phyloP scores from a whole-genome alignment of 2,329 filamentous ascomycete genomes.

The Epichloe brachyelytri region DNA sequence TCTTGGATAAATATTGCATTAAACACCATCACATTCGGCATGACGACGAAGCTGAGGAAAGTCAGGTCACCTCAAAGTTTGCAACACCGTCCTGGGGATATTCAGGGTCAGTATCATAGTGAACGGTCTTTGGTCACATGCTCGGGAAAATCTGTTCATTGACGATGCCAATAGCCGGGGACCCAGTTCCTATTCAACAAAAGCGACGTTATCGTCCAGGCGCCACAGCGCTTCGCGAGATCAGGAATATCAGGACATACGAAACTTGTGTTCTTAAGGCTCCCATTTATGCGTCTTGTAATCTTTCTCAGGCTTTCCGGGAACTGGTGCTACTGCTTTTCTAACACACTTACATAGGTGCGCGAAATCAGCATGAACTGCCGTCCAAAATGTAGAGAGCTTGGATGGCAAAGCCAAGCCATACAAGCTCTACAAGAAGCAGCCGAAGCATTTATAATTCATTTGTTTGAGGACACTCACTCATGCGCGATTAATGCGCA shows the following conservation, averaged over 20 bases:
- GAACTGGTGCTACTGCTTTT: background rate
- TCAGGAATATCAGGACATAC: conserved; percentile 83
- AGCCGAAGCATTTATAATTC: conserved; percentile 89
- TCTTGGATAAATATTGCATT: too few species aligned
- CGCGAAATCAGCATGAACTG: conserved; percentile 60
- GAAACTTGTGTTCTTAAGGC: conserved; percentile 70
- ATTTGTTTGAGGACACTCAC: conserved; percentile 76
- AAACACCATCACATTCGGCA: background rate
- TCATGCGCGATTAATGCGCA: conserved; percentile 95
- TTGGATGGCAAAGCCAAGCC: conserved; percentile 93
- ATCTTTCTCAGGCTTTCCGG: conserved; percentile 8
- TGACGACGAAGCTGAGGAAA: conserved; percentile 1
- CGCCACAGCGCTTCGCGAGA: conserved; percentile 81
- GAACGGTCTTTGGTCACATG: too few species aligned
- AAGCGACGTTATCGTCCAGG: conserved; percentile 61
- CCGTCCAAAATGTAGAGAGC: conserved; percentile 49
- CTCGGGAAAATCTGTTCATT: conserved; percentile 1
- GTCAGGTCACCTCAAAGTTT: background rate
- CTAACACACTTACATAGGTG: conserved; percentile 8
- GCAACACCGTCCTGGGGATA: conserved; percentile 22
- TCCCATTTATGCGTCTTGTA: conserved; percentile 68
- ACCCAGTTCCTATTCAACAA: conserved; percentile 51
- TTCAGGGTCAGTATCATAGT: conserved; percentile 22
- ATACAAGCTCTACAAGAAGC: conserved; percentile 90
- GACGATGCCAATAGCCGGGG: conserved; percentile 44